These are phyloP conservation scores for Zygnema circumcarinatum DNA, from an alignment of 139 green algal genomes.

Conservation along the genomic window DNA sequence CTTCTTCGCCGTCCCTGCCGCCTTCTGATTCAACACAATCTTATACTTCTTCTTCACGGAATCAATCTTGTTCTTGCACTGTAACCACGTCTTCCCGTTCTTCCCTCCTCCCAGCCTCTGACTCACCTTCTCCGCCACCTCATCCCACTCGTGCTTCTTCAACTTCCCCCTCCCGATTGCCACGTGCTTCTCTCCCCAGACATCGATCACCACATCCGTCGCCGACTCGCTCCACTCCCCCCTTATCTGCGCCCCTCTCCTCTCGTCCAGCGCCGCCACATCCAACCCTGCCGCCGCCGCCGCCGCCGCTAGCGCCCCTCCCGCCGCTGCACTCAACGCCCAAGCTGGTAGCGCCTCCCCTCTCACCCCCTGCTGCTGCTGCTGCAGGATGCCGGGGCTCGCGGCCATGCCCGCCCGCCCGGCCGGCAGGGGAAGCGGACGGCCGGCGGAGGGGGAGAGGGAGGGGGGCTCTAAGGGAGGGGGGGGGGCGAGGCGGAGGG, in stretches of 20 bases:
- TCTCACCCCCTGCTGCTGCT: no score
- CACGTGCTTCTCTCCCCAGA: constrained; percentile 35
- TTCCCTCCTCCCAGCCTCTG: not conserved
- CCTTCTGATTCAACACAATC: constrained; percentile 18
- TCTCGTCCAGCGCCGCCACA: not conserved
- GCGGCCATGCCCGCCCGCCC: no score
- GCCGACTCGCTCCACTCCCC: constrained; percentile 34
- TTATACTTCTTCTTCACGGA: constrained; percentile 51
- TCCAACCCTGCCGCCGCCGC: no score
- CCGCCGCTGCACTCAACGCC: no score
- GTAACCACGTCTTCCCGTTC: constrained; percentile 34
- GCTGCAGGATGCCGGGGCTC: no score
- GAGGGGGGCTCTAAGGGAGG: no score
- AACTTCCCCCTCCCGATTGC: constrained; percentile 26
- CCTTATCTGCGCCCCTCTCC: not conserved
- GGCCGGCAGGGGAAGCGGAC: no score
- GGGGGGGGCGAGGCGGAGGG: no score
- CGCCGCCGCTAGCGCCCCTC: no score
- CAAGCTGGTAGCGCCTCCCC: no score
- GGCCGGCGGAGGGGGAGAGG: no score
- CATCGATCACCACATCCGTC: constrained; percentile 28
- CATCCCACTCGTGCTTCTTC: constrained; percentile 48
- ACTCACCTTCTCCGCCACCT: constrained; percentile 31
- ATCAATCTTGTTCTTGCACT: constrained; percentile 53
- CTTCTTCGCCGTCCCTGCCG: constrained; percentile 1